Conservation (phyloP, 176 grass and related monocot genomes). For the Alloteropsis semialata region DNA sequence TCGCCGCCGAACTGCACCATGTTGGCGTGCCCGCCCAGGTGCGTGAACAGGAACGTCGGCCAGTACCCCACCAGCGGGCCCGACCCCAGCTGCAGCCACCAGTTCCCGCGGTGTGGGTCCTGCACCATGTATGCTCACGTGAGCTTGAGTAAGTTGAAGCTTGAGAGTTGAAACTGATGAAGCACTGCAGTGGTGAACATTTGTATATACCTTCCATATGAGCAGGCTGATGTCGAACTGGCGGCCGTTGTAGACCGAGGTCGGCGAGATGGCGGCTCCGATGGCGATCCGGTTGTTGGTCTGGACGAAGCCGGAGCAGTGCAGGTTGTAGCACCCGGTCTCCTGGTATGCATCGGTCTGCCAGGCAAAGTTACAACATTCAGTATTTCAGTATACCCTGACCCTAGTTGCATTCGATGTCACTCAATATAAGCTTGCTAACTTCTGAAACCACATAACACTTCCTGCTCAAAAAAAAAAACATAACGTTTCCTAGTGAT, state of each 20-base stretch:
- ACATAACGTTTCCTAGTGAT: background rate
- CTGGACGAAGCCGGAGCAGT: constrained; percentile 91
- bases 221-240: constrained; percentile 89
- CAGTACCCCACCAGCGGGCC: constrained; percentile 75
- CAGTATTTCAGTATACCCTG: too few species aligned
- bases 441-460: background rate
- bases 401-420: background rate
- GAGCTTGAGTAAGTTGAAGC: background rate
- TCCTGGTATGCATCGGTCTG: constrained; percentile 88
- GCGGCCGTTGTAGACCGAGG: constrained; percentile 48
- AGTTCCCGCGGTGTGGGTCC: constrained; percentile 75
- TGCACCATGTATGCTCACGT: background rate
- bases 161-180: too few species aligned
- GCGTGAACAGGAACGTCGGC: constrained; percentile 68
- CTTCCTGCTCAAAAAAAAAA: too few species aligned
- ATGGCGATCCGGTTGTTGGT: constrained; percentile 82
- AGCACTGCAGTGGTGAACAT: background rate
- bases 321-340: constrained; percentile 95
- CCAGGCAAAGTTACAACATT: background rate
- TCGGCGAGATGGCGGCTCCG: constrained; percentile 79
- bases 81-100: constrained; percentile 85
- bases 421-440: background rate
- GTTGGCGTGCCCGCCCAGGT: constrained; percentile 64
- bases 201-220: constrained; percentile 52
- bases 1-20: constrained; percentile 96